These are phyloP conservation scores for Colletotrichum sansevieriae DNA, from an alignment of 2,329 filamentous ascomycete genomes.

Conservation along the genomic window DNA sequence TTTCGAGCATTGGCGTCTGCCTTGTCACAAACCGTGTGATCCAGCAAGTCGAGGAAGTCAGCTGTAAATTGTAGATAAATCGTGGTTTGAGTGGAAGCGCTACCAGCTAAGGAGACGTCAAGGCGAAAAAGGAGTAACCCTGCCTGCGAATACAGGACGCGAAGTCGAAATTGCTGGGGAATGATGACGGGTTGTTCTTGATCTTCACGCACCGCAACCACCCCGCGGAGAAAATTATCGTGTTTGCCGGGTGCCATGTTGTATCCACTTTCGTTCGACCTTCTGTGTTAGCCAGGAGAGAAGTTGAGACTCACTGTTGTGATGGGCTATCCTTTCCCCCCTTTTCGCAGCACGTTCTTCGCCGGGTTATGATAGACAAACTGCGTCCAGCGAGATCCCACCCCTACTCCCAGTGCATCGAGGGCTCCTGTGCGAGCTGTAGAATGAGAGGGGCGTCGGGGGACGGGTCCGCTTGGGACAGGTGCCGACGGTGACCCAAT, in stretches of 20 bases:
- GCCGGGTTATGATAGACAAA: neutral
- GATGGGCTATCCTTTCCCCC: neutral
- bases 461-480: neutral
- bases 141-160: neutral
- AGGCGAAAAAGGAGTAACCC: neutral
- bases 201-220: neutral
- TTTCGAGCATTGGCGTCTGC: neutral
- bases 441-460: conserved; percentile 1
- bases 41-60: neutral
- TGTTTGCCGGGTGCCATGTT: neutral
- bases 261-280: neutral
- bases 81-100: neutral
- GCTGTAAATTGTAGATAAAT: neutral
- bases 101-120: neutral
- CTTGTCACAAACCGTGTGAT: neutral
- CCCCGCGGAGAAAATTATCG: neutral
- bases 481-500: neutral
- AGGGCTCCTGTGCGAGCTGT: neutral
- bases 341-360: neutral
- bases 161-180: neutral
- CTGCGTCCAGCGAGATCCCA: neutral
- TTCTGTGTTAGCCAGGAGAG: neutral
- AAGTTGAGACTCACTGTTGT: neutral
- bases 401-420: neutral
- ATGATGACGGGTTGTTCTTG: neutral